Evolutionary conservation across 345 rosid genomes (phyloP), one percentile per base, ranked within the genome.

Genomic region (Salix purpurea): DNA sequence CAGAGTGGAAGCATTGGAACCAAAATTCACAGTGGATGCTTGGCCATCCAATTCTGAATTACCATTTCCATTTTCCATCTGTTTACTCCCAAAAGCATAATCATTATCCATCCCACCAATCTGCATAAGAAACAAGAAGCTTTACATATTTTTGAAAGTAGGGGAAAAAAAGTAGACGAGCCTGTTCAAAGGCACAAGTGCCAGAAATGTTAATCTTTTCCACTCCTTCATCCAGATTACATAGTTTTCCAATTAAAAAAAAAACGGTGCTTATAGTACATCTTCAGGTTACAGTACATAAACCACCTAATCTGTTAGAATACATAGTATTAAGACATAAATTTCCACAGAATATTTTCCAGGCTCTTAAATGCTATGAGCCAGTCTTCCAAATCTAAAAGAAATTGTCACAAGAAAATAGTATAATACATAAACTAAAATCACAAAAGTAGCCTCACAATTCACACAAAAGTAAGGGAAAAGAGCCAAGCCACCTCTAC

Each of bases 61-160:
- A 75, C 83, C 82, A 76, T 85, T 87, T 39, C 97, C 98, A 87
- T 88, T 93, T 77, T 91, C 97, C 18, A 82, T 82, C 74, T 86
- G 97, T 70, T 88, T 92, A 81, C 84, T 86, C 72, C 89, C 91
- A 72, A 91, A 90, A 73, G 96, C 88, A 84, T 91, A 89, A 82
- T 93, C 92, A 67, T 71, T 87, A 79, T 96, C 97, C 42, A 83
- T 68, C 74, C 87, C 93, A 84, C 85, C 86, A 80, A 85, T 78
- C 99, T 94, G 97, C 84, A 74, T n/a, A 60, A 75, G 70, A 78
- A 79, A 62, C 18, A 67, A 72, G 37, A 37, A 34, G 26, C 5
- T 23, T 28, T 39, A 15, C 14, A 77, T 28, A 28, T 50, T 48
- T 56, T 50, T 16, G 39, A 62, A 28, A 26, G 67, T 62, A 15